Evolutionary conservation across 75 land plant species (phyloP).

Genomic region (Selaginella moellendorffii): DNA sequence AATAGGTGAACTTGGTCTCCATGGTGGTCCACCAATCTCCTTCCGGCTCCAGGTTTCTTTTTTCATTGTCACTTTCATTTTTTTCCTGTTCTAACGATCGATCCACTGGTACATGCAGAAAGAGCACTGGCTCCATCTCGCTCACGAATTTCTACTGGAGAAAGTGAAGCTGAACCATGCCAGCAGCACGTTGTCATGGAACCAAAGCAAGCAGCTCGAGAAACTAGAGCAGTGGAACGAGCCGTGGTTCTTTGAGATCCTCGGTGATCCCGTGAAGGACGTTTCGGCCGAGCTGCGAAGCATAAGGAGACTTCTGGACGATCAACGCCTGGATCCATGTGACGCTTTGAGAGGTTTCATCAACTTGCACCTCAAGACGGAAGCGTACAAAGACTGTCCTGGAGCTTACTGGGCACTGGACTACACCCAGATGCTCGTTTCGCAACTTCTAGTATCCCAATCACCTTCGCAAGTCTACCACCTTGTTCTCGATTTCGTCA

Average conservation of each 20-base stretch:
- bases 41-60: too few species aligned
- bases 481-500: background rate
- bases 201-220: background rate
- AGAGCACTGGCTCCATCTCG: background rate
- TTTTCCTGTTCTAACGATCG: too few species aligned
- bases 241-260: background rate
- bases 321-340: background rate
- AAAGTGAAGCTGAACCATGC: background rate
- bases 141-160: background rate
- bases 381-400: background rate
- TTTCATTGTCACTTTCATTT: too few species aligned
- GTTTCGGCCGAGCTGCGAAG: background rate
- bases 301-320: background rate
- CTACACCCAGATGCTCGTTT: background rate
- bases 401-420: background rate
- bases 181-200: background rate
- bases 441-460: background rate
- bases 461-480: background rate
- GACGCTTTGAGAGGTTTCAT: background rate
- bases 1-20: too few species aligned
- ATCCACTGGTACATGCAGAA: too few species aligned
- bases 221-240: background rate
- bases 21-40: too few species aligned
- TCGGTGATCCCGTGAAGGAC: background rate
- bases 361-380: background rate